A percentile compares a stretch with the other conserved stretches of the same genome.
Evolutionary conservation across 805 yeast genomes (phyloP).

Genomic region (Candida incommunis): DNA sequence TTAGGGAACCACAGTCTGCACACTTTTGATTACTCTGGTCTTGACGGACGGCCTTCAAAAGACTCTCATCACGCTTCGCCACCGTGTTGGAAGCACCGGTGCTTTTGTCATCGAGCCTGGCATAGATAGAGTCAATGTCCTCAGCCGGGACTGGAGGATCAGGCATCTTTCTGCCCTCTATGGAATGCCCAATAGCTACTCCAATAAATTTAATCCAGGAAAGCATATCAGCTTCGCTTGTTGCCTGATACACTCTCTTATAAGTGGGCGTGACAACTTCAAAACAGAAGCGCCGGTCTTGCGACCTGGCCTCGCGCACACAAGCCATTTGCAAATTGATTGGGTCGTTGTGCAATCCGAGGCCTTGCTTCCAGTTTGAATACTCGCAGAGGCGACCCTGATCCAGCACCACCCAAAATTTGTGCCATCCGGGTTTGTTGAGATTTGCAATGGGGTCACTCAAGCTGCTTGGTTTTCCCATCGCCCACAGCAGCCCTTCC

Average conservation of each 20-base stretch:
- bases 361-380: conserved; percentile 67
- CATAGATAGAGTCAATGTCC: background rate
- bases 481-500: conserved; percentile 31
- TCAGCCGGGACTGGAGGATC: background rate
- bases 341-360: conserved; percentile 46
- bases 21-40: conserved; percentile 48
- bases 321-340: conserved; percentile 58
- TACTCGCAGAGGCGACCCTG: conserved; percentile 59
- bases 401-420: conserved; percentile 68
- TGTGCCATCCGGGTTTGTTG: conserved; percentile 50
- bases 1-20: conserved; percentile 61
- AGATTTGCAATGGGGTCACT: conserved; percentile 19
- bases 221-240: conserved; percentile 49
- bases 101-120: background rate
- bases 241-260: conserved; percentile 63
- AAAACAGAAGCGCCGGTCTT: conserved; percentile 43
- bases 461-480: conserved; percentile 24
- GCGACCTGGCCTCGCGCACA: conserved; percentile 30
- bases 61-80: background rate
- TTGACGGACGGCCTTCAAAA: background rate
- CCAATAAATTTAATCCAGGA: conserved; percentile 55
- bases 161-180: background rate
- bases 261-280: conserved; percentile 62
- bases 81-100: background rate
- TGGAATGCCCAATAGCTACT: conserved; percentile 1